A percentile compares a stretch with the other conserved stretches of the same genome.
These are phyloP conservation scores for Exophiala viscosa DNA, from an alignment of 2,329 filamentous ascomycete species.

Conservation along the genomic window DNA sequence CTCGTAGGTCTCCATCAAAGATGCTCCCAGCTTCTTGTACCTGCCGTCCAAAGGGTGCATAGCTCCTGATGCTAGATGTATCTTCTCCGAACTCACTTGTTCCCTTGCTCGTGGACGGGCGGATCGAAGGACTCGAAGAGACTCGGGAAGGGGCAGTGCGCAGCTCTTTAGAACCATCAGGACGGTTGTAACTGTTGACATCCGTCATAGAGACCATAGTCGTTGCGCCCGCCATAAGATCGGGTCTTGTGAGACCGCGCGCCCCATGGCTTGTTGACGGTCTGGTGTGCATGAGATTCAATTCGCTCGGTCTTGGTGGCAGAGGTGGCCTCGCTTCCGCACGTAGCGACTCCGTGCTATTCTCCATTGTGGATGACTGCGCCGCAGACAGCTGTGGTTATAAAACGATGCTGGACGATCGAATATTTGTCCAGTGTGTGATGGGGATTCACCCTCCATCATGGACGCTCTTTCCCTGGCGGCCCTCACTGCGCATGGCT, in stretches of 20 bases:
- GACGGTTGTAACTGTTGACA: conserved; percentile 70
- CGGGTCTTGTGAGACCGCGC: conserved; percentile 34
- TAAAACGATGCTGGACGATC: conserved; percentile 3
- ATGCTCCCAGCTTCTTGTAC: conserved; percentile 75
- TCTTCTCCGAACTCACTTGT: conserved; percentile 50
- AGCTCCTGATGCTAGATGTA: conserved; percentile 49
- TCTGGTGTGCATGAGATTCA: conserved; percentile 30
- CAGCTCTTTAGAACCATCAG: conserved; percentile 64
- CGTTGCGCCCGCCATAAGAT: conserved; percentile 63
- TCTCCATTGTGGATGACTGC: background rate
- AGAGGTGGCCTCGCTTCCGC: conserved; percentile 43
- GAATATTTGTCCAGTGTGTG: conserved; percentile 6
- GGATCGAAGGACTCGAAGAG: conserved; percentile 28
- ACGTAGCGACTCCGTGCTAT: conserved; percentile 14
- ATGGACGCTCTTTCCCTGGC: conserved; percentile 10
- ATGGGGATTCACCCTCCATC: conserved; percentile 11
- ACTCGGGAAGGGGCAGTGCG: conserved; percentile 47
- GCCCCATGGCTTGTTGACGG: conserved; percentile 28
- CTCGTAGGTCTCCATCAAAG: conserved; percentile 62
- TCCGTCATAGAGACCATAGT: conserved; percentile 81
- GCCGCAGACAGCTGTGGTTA: background rate
- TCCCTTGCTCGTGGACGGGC: conserved; percentile 42
- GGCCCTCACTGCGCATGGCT: conserved; percentile 9
- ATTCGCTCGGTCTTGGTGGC: conserved; percentile 42
- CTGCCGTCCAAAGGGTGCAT: conserved; percentile 54